Evolutionary conservation across 2,329 filamentous ascomycete genomes (phyloP), one percentile per base, ranked within the genome.

Genomic region (Aspergillus ochraceoroseus): DNA sequence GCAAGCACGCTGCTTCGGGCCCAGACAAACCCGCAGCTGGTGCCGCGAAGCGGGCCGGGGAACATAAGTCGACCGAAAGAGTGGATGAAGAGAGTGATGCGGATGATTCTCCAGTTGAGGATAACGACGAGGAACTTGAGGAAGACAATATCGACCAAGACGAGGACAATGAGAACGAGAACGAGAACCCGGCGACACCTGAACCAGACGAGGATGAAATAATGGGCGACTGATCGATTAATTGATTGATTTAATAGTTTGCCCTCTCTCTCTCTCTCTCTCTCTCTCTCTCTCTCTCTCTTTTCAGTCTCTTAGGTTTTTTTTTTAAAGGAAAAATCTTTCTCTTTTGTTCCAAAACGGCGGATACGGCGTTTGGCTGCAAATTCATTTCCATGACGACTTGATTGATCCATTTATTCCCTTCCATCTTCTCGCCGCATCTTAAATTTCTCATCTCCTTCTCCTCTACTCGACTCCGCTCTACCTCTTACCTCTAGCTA

Each of bases 21-120:
- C 40, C 41, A 17, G 44, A 18, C n/a, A 52, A 58, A 30, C 13
- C 38, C 8, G 44, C 46, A 33, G 31, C 41, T 22, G 12, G 35
- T 45, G 32, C 54, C 17, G 46, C 47, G 25, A 58, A 60, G 18
- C 44, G 36, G 11, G 41, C 48, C 19, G 43, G 49, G 5, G 51
- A 55, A 9, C 41, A 46, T 25, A 63, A 65, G 37, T 65, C 63
- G 15, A 59, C 65, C 12, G 70, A 71, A 41, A 66, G 65, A 30
- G 64, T 70, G 8, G 67, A 64, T 20, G 67, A 67, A 20, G 62
- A 67, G 8, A 68, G 70, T 12, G 66, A 65, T 2, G 62, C 62
- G 4, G 59, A 63, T 5, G 59, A 58, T 22, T 22, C 20, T 22
- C 5, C 20, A 5, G 20, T 22, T 48, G 25, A 44, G 40, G 26